Conservation (phyloP, 1,284 basidiomycete genomes). For the Ceratobasidium theobromae region DNA sequence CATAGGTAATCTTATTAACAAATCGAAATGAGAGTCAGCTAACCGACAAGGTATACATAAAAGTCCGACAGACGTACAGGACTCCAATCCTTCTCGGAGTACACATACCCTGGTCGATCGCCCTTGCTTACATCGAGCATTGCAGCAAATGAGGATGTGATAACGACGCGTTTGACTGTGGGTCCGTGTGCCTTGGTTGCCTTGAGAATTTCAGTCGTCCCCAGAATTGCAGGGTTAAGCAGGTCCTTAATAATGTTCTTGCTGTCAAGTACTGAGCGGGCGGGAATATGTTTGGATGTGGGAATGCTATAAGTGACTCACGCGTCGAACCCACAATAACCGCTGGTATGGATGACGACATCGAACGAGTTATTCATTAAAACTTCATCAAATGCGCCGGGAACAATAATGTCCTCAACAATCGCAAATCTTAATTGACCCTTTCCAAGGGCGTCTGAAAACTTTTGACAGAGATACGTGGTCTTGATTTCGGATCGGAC, state of each 20-base stretch:
- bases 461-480: constrained; percentile 21
- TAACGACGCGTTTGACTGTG: constrained; percentile 46
- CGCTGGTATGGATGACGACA: constrained; percentile 32
- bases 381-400: constrained; percentile 37
- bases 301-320: constrained; percentile 5
- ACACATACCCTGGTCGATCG: constrained; percentile 35
- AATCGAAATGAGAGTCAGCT: not conserved
- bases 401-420: constrained; percentile 34
- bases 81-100: constrained; percentile 43
- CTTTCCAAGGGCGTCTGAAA: constrained; percentile 10
- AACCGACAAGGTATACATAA: not conserved
- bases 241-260: constrained; percentile 38
- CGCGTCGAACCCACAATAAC: constrained; percentile 25
- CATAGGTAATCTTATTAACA: constrained; percentile 23
- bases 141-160: constrained; percentile 48
- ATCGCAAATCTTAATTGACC: constrained; percentile 32
- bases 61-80: constrained; percentile 41
- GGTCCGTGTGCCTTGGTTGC: constrained; percentile 39
- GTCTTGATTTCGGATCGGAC: constrained; percentile 34
- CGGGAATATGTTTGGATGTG: not conserved
- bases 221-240: constrained; percentile 49
- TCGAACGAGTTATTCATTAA: constrained; percentile 31
- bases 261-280: no score
- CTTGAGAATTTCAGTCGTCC: constrained; percentile 47
- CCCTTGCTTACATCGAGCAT: constrained; percentile 37